Percentiles rank a stretch among this genome's conserved stretches.
Conservation (phyloP, 345 rosid genomes). For the Melaleuca quinquenervia region DNA sequence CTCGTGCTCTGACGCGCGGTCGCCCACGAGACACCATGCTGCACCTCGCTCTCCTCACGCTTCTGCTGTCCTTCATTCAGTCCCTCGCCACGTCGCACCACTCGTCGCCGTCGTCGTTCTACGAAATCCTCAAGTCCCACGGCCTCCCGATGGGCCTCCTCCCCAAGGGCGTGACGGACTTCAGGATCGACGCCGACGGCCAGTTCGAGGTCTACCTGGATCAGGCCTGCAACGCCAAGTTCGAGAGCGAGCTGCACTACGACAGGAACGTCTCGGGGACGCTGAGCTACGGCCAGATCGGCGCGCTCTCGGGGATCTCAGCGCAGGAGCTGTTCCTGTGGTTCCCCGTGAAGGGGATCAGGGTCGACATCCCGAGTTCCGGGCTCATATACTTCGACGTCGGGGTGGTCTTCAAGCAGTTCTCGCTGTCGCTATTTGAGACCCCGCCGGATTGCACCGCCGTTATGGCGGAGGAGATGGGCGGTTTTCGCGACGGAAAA, state of each 20-base stretch:
- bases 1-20: neutral
- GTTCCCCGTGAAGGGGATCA: conserved; percentile 79
- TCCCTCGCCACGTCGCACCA: conserved; percentile 6
- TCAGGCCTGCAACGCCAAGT: conserved; percentile 79
- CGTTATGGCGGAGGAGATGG: conserved; percentile 7
- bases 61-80: conserved; percentile 11
- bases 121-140: conserved; percentile 41
- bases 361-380: conserved; percentile 80
- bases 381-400: conserved; percentile 87
- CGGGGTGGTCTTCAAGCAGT: conserved; percentile 77
- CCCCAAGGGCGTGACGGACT: conserved; percentile 64
- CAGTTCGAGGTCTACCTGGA: conserved; percentile 61
- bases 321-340: conserved; percentile 84
- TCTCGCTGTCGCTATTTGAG: conserved; percentile 76
- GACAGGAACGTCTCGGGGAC: conserved; percentile 65
- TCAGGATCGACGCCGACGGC: conserved; percentile 39
- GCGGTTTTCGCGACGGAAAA: neutral
- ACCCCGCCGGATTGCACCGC: conserved; percentile 68
- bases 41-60: conserved; percentile 4
- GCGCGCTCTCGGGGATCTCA: conserved; percentile 54
- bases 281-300: conserved; percentile 47
- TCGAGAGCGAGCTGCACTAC: conserved; percentile 78
- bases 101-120: conserved; percentile 23
- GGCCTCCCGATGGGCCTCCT: conserved; percentile 78
- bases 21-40: conserved; percentile 3